Base-by-base conservation (phyloP, 257 asterid species). In the Leptodermis oblonga region DNA sequence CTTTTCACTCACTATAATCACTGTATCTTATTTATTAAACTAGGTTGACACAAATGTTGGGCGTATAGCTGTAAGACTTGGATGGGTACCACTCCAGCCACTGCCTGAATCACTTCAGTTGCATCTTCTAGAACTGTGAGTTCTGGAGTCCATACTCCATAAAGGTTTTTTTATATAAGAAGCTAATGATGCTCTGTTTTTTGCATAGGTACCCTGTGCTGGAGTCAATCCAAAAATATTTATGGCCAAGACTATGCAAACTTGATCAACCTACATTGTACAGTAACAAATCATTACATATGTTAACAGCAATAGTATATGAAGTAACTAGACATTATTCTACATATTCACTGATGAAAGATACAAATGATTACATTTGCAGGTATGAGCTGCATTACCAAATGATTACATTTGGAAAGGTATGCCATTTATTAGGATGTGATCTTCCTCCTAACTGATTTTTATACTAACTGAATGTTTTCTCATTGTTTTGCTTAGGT, bases 51-150 rank as follows among this genome's bases (percentile, higher is more conserved):
- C 93, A 68, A 93, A 93, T 75, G 99, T 94, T 75, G 99, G 97
- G 65, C 96, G 99, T 61, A 94, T 94, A 80, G 97, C 96, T 26
- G 99, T 94, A 76, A 81, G 99, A 75, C 86, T 94, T 81, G 99
- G 99, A 62, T 94, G 99, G 99, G 99, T 94, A 37, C 99, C 99
- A 52, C 97, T 94, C 79, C 97, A 87, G 78, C 96, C 99, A 52
- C 81, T 94, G 85, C 97, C 99, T 0, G 99, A 94, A 82, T 89
- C 96, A 42, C 95, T 94, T 77, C 97, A 94, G 79, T 85, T 94
- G 85, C 99, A 94, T 75, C 90, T 94, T 64, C 86, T 94, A 66
- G 97, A 94, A 86, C 76, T 91, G 99, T 94, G 77, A 87, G 96
- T 85, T 60, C 70, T 72, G 43, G 23, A 65, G 56, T 51, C 70